Base-by-base conservation (phyloP, 2,329 filamentous ascomycete genomes). In the Sarocladium strictum region DNA sequence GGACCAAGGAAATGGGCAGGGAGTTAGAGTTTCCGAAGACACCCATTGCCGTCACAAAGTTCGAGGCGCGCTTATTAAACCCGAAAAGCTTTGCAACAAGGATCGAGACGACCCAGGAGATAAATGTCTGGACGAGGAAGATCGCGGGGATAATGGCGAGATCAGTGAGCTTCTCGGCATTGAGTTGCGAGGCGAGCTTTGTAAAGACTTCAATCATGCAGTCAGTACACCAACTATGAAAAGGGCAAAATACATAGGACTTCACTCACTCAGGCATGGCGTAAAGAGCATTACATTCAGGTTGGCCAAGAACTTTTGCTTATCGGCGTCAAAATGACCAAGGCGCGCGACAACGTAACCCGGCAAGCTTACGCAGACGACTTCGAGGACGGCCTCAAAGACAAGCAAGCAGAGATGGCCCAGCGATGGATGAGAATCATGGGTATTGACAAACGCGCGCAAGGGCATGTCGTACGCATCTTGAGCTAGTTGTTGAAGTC, bases 1-100 rank as follows among this genome's bases (percentile, higher is more conserved):
- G 81, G 58, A 99, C 91, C 55, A 99, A 84, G 0, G 94, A 99
- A 58, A 99, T 97, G 0, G 94, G 94, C 19, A 99, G 80, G 17
- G 94, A 97, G 72, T 99, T 99, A 32, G 93, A 97, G 70, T 99
- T 99, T 63, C 93, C 94, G 69, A 99, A 99, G 50, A 97, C 81
- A 35, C 89, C 92, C 94, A 99, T 99, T 53, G 94, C 94, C 29
- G 90, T 89, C 40, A 99, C 88, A 65, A 99, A 99, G 73, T 99
- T 99, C 60, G 86, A 83, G 40, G 91, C 89, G 58, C 93, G 84
- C 69, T 88, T 91, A 63, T 84, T 84, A 71, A 99, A 92, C 15
- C 89, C 78, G 68, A 92, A 96, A 50, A 84, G 74, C 70, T 82
- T 86, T 17, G 89, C 83, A 54, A 97, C 81, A 12, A 79, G 64